These are phyloP conservation scores for Ophiostoma piceae DNA, from an alignment of 2,329 filamentous ascomycete genomes.

Conservation along the genomic window DNA sequence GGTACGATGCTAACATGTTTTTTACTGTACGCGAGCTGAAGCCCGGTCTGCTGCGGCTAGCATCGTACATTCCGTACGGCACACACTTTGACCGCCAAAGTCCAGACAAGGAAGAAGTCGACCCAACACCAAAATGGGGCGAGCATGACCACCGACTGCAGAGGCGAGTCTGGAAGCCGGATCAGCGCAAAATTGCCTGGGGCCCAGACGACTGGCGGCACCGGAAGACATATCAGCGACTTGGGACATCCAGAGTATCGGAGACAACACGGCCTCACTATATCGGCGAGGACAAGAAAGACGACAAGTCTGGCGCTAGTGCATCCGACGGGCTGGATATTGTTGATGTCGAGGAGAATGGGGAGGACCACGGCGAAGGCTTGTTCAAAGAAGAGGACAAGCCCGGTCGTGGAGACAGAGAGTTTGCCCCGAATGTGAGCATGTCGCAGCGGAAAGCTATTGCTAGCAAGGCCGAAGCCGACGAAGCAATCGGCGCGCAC, in stretches of 20 bases:
- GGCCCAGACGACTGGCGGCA: slow-evolving; percentile 1
- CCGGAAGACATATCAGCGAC: background rate
- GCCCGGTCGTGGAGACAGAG: background rate
- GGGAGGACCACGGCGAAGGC: background rate
- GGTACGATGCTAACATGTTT: slow-evolving; percentile 28
- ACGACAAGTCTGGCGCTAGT: background rate
- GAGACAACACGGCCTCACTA: background rate
- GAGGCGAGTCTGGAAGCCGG: slow-evolving; percentile 11
- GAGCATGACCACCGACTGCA: slow-evolving; percentile 4
- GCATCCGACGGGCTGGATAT: background rate
- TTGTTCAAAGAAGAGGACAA: background rate
- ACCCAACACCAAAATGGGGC: background rate
- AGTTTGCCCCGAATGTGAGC: background rate
- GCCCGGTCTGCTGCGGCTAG: slow-evolving; percentile 35
- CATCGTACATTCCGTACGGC: slow-evolving; percentile 27
- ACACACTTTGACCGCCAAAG: background rate
- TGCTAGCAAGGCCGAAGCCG: background rate
- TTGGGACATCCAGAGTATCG: background rate
- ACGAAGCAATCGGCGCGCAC: background rate
- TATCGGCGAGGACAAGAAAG: background rate
- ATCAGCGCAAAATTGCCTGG: background rate
- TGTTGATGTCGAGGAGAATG: background rate
- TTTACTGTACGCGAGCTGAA: slow-evolving; percentile 31
- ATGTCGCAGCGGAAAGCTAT: background rate
- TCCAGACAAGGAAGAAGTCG: background rate